phyloP scores from a whole-genome alignment of 495 filamentous ascomycete species.

The Aspergillus affinis region DNA sequence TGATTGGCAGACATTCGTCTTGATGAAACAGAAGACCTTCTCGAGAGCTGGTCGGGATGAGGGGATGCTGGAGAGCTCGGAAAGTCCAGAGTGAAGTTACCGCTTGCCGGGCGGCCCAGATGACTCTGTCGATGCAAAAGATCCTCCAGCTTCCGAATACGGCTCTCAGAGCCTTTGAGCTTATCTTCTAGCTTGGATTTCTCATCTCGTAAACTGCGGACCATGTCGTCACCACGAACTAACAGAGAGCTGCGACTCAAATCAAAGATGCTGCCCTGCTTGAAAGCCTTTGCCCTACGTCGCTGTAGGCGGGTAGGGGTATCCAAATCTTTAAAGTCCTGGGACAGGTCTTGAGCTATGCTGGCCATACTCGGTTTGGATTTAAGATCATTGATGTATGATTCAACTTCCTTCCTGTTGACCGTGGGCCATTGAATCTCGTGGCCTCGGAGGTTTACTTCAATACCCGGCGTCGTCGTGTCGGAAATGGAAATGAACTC shows the following conservation, averaged over 20 bases:
- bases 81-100: constrained; percentile 60
- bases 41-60: constrained; percentile 55
- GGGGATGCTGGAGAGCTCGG: constrained; percentile 50
- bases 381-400: constrained; percentile 53
- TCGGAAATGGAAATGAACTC: constrained; percentile 56
- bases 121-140: constrained; percentile 85
- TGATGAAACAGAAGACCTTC: constrained; percentile 64
- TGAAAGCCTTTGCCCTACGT: constrained; percentile 86
- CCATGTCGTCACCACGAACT: constrained; percentile 78
- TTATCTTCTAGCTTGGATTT: constrained; percentile 78
- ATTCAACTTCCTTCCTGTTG: constrained; percentile 54
- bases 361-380: constrained; percentile 41
- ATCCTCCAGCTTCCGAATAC: constrained; percentile 89
- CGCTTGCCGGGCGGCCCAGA: constrained; percentile 64
- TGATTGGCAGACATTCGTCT: constrained; percentile 68
- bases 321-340: constrained; percentile 62
- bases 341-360: constrained; percentile 59
- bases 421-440: constrained; percentile 74
- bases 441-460: constrained; percentile 81
- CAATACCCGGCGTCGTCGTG: constrained; percentile 70
- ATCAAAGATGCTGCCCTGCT: constrained; percentile 92
- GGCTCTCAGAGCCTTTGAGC: constrained; percentile 83
- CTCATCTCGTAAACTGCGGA: constrained; percentile 68
- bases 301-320: constrained; percentile 71
- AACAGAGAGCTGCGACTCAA: constrained; percentile 75